Evolutionary conservation across 805 yeast species (phyloP), one percentile per base, ranked within the genome.

Genomic region (Saturnispora kantuleensis): DNA sequence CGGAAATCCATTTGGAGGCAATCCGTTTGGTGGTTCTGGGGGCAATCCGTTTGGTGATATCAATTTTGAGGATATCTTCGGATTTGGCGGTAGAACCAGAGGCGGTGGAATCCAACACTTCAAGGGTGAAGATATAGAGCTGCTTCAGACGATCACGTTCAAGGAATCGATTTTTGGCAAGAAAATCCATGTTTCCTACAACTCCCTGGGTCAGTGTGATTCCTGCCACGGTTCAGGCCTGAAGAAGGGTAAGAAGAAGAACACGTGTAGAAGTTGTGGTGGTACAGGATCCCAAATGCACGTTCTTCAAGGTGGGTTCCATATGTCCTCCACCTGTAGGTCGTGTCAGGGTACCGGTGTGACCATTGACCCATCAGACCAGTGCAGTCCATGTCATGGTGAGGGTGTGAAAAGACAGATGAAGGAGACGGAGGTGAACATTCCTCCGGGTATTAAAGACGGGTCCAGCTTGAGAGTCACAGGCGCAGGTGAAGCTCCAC

Each of bases 251-350:
- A 77, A 76, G 49, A 74, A 76, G 63, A 83, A 85, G 57, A 66
- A 78, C 10, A 84, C 95, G 0, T 93, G 98, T 70, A 67, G 76
- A 1, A 66, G 85, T 3, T 93, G 99, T 69, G 86, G 87, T 46
- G 99, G 99, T 47, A 77, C 95, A 0, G 99, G 99, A 4, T 82
- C 89, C 31, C 78, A 82, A 13, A 83, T 88, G 16, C 97, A 90
- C 56, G 71, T 79, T 39, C 73, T 84, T 59, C 81, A 81, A 53
- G 96, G 95, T 4, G 97, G 97, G 0, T 93, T 90, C 74, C 96
- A 89, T 56, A 88, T 93, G 96, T 81, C 95, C 3, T 79, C 96
- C 0, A 87, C 96, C 10, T 93, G 99, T 73, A 71, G 71, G 41
- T 67, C 79, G 3, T 93, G 99, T 70, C 79, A 74, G 38, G 99